A percentile compares a stretch with the other conserved stretches of the same genome.
phyloP scores from a whole-genome alignment of 2,329 filamentous ascomycete genomes.

The Mycosphaerelloides madeirae region DNA sequence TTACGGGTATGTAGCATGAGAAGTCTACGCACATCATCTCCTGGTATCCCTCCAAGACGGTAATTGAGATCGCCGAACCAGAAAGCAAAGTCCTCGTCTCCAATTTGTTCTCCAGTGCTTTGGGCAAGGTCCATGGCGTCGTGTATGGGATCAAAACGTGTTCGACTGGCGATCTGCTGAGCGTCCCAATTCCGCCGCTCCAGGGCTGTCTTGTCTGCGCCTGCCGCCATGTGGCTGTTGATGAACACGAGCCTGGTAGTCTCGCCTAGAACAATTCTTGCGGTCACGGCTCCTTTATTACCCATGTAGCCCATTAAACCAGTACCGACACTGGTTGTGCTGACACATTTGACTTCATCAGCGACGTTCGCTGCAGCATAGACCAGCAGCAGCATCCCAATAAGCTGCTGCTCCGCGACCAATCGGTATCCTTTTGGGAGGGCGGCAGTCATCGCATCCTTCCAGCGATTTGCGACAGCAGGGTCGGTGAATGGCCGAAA shows the following conservation, averaged over 20 bases:
- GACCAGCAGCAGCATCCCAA: slow-evolving; percentile 76
- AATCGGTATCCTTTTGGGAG: slow-evolving; percentile 73
- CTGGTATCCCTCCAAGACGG: slow-evolving; percentile 78
- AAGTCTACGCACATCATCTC: slow-evolving; percentile 81
- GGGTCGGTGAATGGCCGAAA: slow-evolving; percentile 72
- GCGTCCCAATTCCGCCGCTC: slow-evolving; percentile 90
- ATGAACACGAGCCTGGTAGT: slow-evolving; percentile 85
- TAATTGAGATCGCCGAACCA: slow-evolving; percentile 98
- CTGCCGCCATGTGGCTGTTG: slow-evolving; percentile 87
- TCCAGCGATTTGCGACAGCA: slow-evolving; percentile 70
- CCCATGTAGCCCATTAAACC: slow-evolving; percentile 90
- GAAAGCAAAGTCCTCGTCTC: slow-evolving; percentile 88
- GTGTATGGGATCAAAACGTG: slow-evolving; percentile 70
- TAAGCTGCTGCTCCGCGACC: slow-evolving; percentile 76
- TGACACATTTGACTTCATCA: slow-evolving; percentile 72
- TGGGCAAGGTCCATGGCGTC: slow-evolving; percentile 59
- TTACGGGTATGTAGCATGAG: slow-evolving; percentile 77
- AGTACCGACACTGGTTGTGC: slow-evolving; percentile 78
- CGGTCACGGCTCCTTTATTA: slow-evolving; percentile 87
- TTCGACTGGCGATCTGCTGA: slow-evolving; percentile 68
- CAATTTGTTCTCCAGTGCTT: slow-evolving; percentile 61
- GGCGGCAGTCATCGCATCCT: slow-evolving; percentile 65
- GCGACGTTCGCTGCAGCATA: slow-evolving; percentile 77
- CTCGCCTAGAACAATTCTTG: slow-evolving; percentile 79
- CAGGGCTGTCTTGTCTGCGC: slow-evolving; percentile 68